Base-by-base conservation (phyloP, 352 stramenopile species). In the Pythium plurisporium region DNA sequence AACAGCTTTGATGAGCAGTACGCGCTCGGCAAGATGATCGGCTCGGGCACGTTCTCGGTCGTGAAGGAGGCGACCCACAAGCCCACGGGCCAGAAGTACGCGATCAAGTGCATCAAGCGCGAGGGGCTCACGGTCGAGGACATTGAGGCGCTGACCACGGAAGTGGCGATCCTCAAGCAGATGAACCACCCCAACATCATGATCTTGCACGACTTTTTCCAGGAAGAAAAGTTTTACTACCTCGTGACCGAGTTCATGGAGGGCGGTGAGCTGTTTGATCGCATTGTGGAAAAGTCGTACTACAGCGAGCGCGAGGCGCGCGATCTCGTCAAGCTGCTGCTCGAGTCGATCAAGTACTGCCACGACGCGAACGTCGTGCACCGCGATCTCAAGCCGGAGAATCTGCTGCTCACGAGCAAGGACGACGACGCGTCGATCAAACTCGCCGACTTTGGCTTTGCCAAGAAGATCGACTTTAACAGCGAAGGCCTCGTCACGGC, bases 221-320 rank as follows among this genome's bases (percentile, higher is more conserved):
- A 95, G 11, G 90, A 97, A 42, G 76, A 86, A 3, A 94, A 98
- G 43, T 86, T 97, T 62, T 99, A 97, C 73, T 99, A 99, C 72
- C 77, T 99, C 45, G 94, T 99, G 3, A 98, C 97, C 31, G 95
- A 99, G 73, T 93, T 97, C 48, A 98, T 98, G 79, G 88, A 87
- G 31, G 96, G 96, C 27, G 92, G 93, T 20, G 83, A 93, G 57
- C 78, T 92, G 11, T 93, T 95, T 53, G 85, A 92, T 26, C 84
- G 84, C 45, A 91, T 94, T 9, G 84, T 94, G 14, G 76, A 94
- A 49, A 94, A 94, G 82, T 90, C 85, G 58, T 96, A 87, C 68
- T 96, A 96, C 59, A 95, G 79, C 45, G 87, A 96, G 66, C 82
- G 86, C 29, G 87, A 96, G 72, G 87, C 87, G 20, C 73, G 87